Conservation (phyloP, 2,329 filamentous ascomycete genomes). For the Fusarium cicatricum region DNA sequence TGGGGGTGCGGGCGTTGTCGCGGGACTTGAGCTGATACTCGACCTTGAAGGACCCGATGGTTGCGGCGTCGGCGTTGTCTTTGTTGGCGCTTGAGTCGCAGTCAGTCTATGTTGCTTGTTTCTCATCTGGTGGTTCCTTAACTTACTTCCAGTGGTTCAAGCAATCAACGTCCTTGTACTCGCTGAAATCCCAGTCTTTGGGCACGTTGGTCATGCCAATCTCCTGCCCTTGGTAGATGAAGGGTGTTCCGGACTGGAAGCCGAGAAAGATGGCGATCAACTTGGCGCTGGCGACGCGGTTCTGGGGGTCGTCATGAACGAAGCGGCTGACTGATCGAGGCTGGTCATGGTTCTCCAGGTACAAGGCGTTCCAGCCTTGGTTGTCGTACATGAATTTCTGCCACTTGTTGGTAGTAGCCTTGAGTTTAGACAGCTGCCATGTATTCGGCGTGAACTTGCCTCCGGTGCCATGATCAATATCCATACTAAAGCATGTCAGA, state of each 20-base stretch:
- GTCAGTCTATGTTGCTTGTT: not conserved
- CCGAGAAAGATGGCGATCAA: conserved; percentile 66
- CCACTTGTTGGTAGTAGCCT: conserved; percentile 63
- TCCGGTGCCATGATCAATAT: conserved; percentile 56
- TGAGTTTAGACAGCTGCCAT: conserved; percentile 61
- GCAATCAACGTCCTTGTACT: conserved; percentile 74
- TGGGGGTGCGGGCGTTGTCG: conserved; percentile 75
- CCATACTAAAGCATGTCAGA: conserved; percentile 48
- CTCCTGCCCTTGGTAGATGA: conserved; percentile 76
- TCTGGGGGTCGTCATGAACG: conserved; percentile 57
- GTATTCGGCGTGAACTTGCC: conserved; percentile 54
- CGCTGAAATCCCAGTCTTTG: conserved; percentile 65
- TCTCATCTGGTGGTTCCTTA: not conserved
- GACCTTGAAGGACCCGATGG: conserved; percentile 47
- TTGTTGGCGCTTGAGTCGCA: conserved; percentile 45
- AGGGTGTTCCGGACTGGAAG: conserved; percentile 68
- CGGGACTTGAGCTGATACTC: conserved; percentile 67
- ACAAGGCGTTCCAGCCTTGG: conserved; percentile 71
- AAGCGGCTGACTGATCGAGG: conserved; percentile 67
- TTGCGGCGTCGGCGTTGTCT: conserved; percentile 50
- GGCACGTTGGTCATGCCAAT: conserved; percentile 73
- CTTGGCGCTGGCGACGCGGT: conserved; percentile 62
- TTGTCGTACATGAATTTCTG: conserved; percentile 67
- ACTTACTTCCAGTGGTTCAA: conserved; percentile 60
- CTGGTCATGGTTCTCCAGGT: conserved; percentile 73